Percentiles rank a stretch among this genome's conserved stretches.
phyloP scores from a whole-genome alignment of 176 grass and related monocot genomes.

The Melocanna baccifera region DNA sequence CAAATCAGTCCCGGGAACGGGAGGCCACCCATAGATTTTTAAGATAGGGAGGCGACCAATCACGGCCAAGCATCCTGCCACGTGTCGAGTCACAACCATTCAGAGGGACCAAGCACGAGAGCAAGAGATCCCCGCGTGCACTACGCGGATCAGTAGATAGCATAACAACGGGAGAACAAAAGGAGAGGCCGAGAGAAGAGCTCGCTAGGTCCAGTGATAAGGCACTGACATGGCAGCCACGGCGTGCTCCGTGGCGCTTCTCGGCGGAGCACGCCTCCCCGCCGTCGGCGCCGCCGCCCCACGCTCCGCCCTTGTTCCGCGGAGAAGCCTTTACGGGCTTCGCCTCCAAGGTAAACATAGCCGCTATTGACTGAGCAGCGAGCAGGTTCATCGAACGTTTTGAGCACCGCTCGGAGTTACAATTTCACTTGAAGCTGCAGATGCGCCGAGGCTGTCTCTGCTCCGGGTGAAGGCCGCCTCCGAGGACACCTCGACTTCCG shows the following conservation, averaged over 20 bases:
- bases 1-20: conserved; percentile 1
- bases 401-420: not conserved
- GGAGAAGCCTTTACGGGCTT: conserved; percentile 35
- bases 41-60: conserved; percentile 72
- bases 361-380: too few relatives aligned
- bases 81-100: conserved; percentile 15
- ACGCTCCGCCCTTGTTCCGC: conserved; percentile 31
- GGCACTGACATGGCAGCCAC: conserved; percentile 48
- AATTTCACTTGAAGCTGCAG: not conserved
- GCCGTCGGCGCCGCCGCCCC: conserved; percentile 14
- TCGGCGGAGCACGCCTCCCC: conserved; percentile 61
- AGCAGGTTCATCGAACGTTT: not conserved
- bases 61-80: conserved; percentile 32
- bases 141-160: not conserved
- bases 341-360: conserved; percentile 32
- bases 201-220: conserved; percentile 18
- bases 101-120: conserved; percentile 1
- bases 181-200: conserved; percentile 38
- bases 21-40: conserved; percentile 45
- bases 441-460: conserved; percentile 59
- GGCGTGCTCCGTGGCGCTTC: conserved; percentile 72
- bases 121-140: not conserved
- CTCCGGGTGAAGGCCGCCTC: conserved; percentile 63
- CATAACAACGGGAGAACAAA: not conserved
- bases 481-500: conserved; percentile 67